Evolutionary conservation across 176 grass and related monocot species (phyloP).

Genomic region (Themeda triandra): DNA sequence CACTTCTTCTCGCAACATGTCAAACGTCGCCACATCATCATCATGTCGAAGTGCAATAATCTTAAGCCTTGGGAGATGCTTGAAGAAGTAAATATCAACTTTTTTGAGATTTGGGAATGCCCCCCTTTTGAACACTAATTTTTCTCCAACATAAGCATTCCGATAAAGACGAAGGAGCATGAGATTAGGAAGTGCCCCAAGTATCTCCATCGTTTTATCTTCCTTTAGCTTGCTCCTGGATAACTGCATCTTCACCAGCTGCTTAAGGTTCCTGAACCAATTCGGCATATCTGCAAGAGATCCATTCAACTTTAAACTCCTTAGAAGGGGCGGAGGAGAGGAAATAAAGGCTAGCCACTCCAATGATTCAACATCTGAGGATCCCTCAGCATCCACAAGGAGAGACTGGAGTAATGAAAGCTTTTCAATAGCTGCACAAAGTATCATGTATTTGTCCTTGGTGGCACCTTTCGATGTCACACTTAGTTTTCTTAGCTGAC

Average conservation of each 20-base stretch:
- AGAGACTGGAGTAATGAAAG: constrained; percentile 9
- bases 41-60: background rate
- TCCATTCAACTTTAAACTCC: background rate
- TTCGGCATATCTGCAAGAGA: background rate
- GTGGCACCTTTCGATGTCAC: background rate
- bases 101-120: constrained; percentile 18
- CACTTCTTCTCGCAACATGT: background rate
- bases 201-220: background rate
- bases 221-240: background rate
- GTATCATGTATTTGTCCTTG: background rate
- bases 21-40: background rate
- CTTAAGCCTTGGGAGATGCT: background rate
- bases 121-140: background rate
- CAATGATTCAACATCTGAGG: constrained; percentile 11
- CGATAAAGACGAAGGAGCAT: background rate
- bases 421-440: constrained; percentile 10
- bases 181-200: constrained; percentile 22
- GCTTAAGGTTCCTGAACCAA: background rate
- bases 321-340: background rate
- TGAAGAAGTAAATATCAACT: background rate
- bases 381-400: background rate
- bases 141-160: background rate
- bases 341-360: background rate
- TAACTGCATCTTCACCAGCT: constrained; percentile 18
- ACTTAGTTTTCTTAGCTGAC: constrained; percentile 10